Base-by-base conservation (phyloP, 2,329 filamentous ascomycete genomes). In the Nemania serpens region DNA sequence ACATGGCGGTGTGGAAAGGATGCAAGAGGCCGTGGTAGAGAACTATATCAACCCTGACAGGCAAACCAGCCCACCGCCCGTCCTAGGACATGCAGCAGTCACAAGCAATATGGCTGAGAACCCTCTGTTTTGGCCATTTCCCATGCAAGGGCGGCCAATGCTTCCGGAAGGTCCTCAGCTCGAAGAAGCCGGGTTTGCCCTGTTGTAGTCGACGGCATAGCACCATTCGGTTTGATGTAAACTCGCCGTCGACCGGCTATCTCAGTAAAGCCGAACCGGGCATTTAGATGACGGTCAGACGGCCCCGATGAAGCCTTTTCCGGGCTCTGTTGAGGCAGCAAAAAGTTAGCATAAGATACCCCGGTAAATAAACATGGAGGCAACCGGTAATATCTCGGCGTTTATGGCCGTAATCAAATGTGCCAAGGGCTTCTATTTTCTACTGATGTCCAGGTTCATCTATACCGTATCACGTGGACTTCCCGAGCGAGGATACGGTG, bases 61-160 rank as follows among this genome's bases (percentile, higher is more conserved):
- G 7, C 41, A 45, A 12, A 34, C 15, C 10, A 29, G 39, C 53
- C 47, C 53, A 45, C 47, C 50, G 9, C 15, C 49, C 22, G 33
- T 15, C 33, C 11, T 50, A n/a, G 51, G 33, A 33, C 20, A 34
- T 5, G 63, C 49, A 22, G 41, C 22, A 69, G 39, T 55, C 72
- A 33, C 10, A 55, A 65, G 5, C 55, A 59, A 25, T 46, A 57
- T 59, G 7, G 76, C 76, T 0, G 77, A 78, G 20, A 73, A 85
- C 56, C 83, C 83, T 17, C 73, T 86, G 1, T 86, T 86, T 66
- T 87, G 84, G 84, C 83, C 84, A 0, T 86, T 86, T 61, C 84
- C 84, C 0, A 82, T 85, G 81, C 84, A 86, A 65, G 84, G 84
- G 0, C 76, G 83, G 20, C 83, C 84, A 2, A 82, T 85, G 59